Evolutionary conservation across 1,284 basidiomycete genomes (phyloP).

Genomic region (Naganishia sp.): DNA sequence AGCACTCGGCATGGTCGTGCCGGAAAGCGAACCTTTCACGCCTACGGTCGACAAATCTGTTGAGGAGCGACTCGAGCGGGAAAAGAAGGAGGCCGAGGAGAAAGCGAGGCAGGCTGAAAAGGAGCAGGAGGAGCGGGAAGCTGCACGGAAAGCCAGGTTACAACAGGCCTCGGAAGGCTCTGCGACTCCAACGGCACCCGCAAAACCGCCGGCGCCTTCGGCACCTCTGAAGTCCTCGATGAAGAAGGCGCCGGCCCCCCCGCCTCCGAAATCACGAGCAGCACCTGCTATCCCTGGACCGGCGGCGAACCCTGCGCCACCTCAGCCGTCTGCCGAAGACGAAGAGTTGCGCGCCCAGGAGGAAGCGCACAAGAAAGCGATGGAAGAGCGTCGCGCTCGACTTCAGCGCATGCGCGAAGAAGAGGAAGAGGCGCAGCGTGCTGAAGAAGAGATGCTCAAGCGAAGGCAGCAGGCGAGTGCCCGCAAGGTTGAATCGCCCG

Average conservation of each 20-base stretch:
- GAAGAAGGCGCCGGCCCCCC: slow-evolving; percentile 41
- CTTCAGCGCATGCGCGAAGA: slow-evolving; percentile 69
- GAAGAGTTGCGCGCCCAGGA: slow-evolving; percentile 64
- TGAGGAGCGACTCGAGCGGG: slow-evolving; percentile 76
- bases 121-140: slow-evolving; percentile 74
- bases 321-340: slow-evolving; percentile 64
- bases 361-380: slow-evolving; percentile 65
- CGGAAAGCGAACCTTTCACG: slow-evolving; percentile 46
- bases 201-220: slow-evolving; percentile 37
- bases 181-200: slow-evolving; percentile 39
- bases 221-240: slow-evolving; percentile 41
- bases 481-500: slow-evolving; percentile 30
- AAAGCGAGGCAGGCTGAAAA: slow-evolving; percentile 71
- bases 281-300: slow-evolving; percentile 47
- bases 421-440: slow-evolving; percentile 66
- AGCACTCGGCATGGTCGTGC: slow-evolving; percentile 70
- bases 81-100: slow-evolving; percentile 83
- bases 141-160: slow-evolving; percentile 66
- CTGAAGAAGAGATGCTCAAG: slow-evolving; percentile 63
- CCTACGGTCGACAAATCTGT: slow-evolving; percentile 67
- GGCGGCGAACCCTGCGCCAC: slow-evolving; percentile 49
- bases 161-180: slow-evolving; percentile 64
- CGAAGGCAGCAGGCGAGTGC: slow-evolving; percentile 38
- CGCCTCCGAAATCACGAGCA: slow-evolving; percentile 39
- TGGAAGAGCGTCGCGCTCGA: slow-evolving; percentile 65